A percentile compares a stretch with the other conserved stretches of the same genome.
Evolutionary conservation across 2,329 filamentous ascomycete genomes (phyloP).

Genomic region (Cladobotryum protrusum): DNA sequence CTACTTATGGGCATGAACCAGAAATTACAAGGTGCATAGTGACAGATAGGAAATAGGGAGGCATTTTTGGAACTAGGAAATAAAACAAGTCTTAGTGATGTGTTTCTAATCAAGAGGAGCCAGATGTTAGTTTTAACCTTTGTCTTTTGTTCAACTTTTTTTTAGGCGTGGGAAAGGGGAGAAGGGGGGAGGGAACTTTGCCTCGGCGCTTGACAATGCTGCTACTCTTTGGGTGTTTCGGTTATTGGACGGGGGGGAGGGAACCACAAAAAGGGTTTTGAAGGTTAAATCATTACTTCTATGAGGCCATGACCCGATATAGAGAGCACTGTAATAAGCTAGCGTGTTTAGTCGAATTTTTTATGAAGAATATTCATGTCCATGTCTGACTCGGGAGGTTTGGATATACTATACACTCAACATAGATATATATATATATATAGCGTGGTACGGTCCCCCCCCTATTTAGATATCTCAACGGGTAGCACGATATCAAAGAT

Average conservation of each 20-base stretch:
- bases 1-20: conserved; percentile 36
- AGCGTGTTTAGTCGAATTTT: conserved; percentile 1
- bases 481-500: not conserved
- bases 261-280: not conserved
- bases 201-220: no score
- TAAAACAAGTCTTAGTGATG: not conserved
- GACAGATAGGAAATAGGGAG: not conserved
- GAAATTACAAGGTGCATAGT: conserved; percentile 23
- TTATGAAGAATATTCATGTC: not conserved
- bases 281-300: not conserved
- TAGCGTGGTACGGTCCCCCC: not conserved
- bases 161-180: not conserved
- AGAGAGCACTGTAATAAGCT: conserved; percentile 5
- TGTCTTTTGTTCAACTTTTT: not conserved
- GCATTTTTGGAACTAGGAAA: not conserved
- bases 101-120: not conserved
- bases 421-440: no score
- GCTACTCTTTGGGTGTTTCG: not conserved
- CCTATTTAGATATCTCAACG: not conserved
- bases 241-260: conserved; percentile 1
- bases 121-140: not conserved
- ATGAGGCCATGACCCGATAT: conserved; percentile 1
- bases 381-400: not conserved
- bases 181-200: no score
- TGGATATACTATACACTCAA: no score